Evolutionary conservation across 2,329 filamentous ascomycete genomes (phyloP), one percentile per base, ranked within the genome.

Genomic region (Dactylonectria estremocensis): DNA sequence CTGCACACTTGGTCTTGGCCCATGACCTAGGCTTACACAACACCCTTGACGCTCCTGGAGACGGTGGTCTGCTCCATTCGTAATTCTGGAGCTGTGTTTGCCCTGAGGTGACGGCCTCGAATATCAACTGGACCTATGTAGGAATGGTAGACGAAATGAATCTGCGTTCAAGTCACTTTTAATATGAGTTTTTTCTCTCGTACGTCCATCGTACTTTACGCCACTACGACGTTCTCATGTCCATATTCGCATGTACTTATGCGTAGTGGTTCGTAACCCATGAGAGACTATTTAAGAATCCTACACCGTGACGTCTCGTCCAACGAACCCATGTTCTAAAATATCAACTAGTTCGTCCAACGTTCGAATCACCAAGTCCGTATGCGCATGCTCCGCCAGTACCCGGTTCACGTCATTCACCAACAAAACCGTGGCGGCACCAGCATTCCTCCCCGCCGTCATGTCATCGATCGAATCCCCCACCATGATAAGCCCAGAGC

Each of bases 391-490:
- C 24, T 88, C 85, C 8, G 86, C 89, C 65, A 97, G 78, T 71
- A 92, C 86, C 62, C 80, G 80, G 77, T 97, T 97, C n/a, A 88
- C 91, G n/a, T 93, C 90, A 76, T 97, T 97, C 16, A 92, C 87
- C 50, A 99, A 84, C 77, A 98, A 78, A n/a, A 98, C 95, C 0
- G 96, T 98, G 37, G 94, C 93, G 1, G 95, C 94, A 1, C 95
- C 95, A 0, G 95, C 95, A 59, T 86, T 86, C 67, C 92, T 88
- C 0, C 96, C 95, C 1, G 95, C 94, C 8, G 92, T 93, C 90
- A 98, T 97, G 78, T 99, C 96, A 79, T 98, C 96, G 62, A 97
- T 90, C 16, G 92, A 95, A 78, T 95, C 93, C 4, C 93, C 93
- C 22, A 91, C 89, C 89, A 91, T 91, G 72, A 90, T 88, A 48